These are phyloP conservation scores for Didymella glomerata DNA, from an alignment of 2,329 filamentous ascomycete species.

Conservation along the genomic window DNA sequence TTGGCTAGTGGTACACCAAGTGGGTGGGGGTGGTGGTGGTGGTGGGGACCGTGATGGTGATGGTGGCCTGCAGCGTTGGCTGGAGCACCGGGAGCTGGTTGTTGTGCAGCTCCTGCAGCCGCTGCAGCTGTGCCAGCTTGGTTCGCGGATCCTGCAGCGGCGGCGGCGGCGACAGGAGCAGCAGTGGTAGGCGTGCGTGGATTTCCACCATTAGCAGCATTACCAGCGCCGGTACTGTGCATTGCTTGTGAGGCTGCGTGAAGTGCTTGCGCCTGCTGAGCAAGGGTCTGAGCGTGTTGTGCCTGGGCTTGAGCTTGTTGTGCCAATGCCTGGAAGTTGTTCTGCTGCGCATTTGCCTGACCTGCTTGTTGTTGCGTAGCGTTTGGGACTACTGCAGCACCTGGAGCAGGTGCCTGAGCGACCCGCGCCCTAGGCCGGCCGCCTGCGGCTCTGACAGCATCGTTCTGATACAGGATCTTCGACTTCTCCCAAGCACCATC, in stretches of 20 bases:
- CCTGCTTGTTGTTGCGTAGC: conserved; percentile 32
- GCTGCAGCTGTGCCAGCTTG: conserved; percentile 17
- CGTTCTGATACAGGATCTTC: conserved; percentile 78
- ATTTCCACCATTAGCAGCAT: conserved; percentile 18
- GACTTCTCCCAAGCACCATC: conserved; percentile 85
- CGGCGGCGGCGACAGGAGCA: conserved; percentile 10
- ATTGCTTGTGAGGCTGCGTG: conserved; percentile 45
- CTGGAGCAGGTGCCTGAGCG: conserved; percentile 30
- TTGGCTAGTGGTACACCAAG: conserved; percentile 36
- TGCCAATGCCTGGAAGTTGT: conserved; percentile 46
- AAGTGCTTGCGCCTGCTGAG: conserved; percentile 48
- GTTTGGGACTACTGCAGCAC: conserved; percentile 21
- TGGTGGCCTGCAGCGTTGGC: conserved; percentile 32
- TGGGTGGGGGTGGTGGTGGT: conserved; percentile 41
- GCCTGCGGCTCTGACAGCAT: conserved; percentile 63
- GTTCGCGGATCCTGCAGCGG: conserved; percentile 7
- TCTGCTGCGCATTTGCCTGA: conserved; percentile 23
- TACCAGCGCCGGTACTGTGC: conserved; percentile 29
- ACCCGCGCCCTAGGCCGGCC: conserved; percentile 48
- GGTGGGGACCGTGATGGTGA: conserved; percentile 40
- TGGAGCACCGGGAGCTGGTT: conserved; percentile 26
- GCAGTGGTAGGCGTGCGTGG: conserved; percentile 14
- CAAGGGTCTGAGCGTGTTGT: conserved; percentile 46
- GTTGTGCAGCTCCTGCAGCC: conserved; percentile 23
- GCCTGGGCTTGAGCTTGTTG: conserved; percentile 51